Conservation (phyloP, 148 eudicot species). For the Arbutus unedo region DNA sequence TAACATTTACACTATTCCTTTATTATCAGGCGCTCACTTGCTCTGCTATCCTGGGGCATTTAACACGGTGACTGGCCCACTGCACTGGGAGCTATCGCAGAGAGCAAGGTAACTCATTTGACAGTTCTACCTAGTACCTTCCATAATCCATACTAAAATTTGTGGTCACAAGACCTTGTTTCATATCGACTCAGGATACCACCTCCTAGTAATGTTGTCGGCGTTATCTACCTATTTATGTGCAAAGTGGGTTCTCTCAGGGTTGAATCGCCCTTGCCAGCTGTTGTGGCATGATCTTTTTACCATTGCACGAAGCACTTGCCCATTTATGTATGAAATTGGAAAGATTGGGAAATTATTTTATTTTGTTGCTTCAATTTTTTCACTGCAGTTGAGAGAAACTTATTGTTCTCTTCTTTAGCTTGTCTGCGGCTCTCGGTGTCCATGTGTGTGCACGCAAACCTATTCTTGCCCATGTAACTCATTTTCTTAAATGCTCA, state of each 20-base stretch:
- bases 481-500: not conserved
- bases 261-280: not conserved
- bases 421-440: not conserved
- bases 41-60: constrained; percentile 98
- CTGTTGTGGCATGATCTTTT: not conserved
- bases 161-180: not conserved
- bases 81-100: constrained; percentile 98
- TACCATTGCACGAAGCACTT: not conserved
- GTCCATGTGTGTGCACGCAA: not conserved
- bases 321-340: not conserved
- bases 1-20: not conserved
- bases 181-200: not conserved
- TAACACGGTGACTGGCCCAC: constrained; percentile 97
- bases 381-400: not conserved
- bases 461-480: not conserved
- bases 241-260: not conserved
- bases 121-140: not conserved
- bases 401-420: not conserved
- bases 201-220: not conserved
- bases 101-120: constrained; percentile 65
- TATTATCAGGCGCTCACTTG: constrained; percentile 75
- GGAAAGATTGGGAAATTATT: not conserved
- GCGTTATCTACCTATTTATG: not conserved
- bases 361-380: not conserved
- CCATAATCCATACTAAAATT: not conserved